These are phyloP conservation scores for Helotiales sp. DNA, from an alignment of 2,329 filamentous ascomycete genomes.

Conservation along the genomic window DNA sequence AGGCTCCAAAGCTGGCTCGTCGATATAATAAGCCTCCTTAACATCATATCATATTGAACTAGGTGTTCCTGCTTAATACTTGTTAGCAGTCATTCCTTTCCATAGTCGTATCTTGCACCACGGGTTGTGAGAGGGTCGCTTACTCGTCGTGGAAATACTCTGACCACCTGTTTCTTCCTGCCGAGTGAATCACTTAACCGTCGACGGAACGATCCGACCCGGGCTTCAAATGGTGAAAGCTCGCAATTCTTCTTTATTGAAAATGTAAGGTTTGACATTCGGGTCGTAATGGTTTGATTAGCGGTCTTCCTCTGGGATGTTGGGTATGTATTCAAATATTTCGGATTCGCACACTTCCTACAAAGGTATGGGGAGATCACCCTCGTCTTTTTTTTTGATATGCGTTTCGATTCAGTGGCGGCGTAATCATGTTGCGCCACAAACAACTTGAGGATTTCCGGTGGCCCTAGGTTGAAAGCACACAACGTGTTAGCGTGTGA, in stretches of 20 bases:
- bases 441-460: conserved; percentile 7
- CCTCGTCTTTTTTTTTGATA: not conserved
- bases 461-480: conserved; percentile 1
- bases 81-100: no score
- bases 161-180: no score
- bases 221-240: conserved; percentile 18
- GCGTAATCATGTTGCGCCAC: conserved; percentile 7
- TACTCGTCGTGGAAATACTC: no score
- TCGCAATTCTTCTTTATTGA: conserved; percentile 22
- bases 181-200: conserved; percentile 6
- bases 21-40: conserved; percentile 23
- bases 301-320: conserved; percentile 1
- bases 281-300: conserved; percentile 8
- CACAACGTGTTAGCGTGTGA: conserved; percentile 6
- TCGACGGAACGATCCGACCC: conserved; percentile 14
- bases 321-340: not conserved
- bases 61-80: no score
- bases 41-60: conserved; percentile 27
- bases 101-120: no score
- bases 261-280: conserved; percentile 21
- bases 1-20: conserved; percentile 22
- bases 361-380: not conserved
- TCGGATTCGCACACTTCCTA: conserved; percentile 3
- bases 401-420: conserved; percentile 4
- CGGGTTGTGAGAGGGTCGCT: no score